These are phyloP conservation scores for Adansonia digitata DNA, from an alignment of 345 rosid species.

Conservation along the genomic window DNA sequence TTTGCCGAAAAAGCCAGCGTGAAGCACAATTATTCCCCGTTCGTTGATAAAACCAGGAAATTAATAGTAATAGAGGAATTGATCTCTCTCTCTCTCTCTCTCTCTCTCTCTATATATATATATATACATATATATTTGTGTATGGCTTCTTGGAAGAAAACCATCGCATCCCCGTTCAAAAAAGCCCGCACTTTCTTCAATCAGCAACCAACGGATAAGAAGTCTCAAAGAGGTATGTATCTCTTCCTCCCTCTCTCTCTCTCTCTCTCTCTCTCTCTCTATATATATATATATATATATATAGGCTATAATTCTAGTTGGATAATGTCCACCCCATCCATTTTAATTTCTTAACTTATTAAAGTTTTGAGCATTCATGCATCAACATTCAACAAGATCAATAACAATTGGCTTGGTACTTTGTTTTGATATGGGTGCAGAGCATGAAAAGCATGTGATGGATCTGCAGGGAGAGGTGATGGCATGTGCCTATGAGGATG, in stretches of 20 bases:
- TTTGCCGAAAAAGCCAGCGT: background rate
- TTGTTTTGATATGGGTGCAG: constrained; percentile 45
- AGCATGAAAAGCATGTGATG: constrained; percentile 45
- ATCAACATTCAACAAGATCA: no score
- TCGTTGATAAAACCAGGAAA: background rate
- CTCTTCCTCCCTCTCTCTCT: background rate
- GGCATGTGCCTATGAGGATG: constrained; percentile 92
- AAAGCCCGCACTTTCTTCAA: constrained; percentile 84
- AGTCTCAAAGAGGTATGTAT: constrained; percentile 36
- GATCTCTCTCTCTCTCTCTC: no score
- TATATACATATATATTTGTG: background rate
- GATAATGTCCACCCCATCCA: background rate
- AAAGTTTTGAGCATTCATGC: no score
- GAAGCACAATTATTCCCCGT: background rate
- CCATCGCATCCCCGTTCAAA: constrained; percentile 49
- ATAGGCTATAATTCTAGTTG: background rate
- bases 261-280: background rate
- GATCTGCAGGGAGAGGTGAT: constrained; percentile 84
- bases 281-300: background rate
- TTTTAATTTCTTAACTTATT: no score
- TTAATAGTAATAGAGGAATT: background rate
- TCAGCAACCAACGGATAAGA: constrained; percentile 44
- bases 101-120: no score
- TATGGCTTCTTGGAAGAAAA: constrained; percentile 21
- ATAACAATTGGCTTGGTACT: no score